Conservation (phyloP, 768 basidiomycete species). For the Stropharia rugosoannulata region DNA sequence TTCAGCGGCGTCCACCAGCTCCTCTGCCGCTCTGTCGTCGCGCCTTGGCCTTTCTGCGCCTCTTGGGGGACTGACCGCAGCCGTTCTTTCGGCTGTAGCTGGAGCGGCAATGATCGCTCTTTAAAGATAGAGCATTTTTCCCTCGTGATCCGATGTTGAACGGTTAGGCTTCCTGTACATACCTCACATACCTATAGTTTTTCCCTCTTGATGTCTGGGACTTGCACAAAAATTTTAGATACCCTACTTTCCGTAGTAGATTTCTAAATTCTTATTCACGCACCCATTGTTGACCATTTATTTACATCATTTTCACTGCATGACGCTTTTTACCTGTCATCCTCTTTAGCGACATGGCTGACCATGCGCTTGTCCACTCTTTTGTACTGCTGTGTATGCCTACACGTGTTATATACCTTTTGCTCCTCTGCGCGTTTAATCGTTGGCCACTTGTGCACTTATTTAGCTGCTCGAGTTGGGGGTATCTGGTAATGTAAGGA, state of each 20-base stretch:
- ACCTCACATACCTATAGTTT: background rate
- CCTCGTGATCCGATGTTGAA: background rate
- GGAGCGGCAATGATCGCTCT: conserved; percentile 47
- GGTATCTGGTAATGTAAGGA: too few relatives aligned
- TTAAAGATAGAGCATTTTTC: conserved; percentile 20
- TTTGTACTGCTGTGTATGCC: conserved; percentile 5
- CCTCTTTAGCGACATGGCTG: conserved; percentile 10
- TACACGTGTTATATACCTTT: conserved; percentile 7
- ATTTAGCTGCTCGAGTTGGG: too few relatives aligned
- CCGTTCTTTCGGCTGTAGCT: conserved; percentile 44
- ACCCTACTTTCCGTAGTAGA: background rate
- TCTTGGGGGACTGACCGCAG: conserved; percentile 24
- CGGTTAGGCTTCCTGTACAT: background rate
- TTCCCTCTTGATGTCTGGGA: background rate
- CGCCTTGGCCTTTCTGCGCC: conserved; percentile 24
- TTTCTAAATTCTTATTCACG: background rate
- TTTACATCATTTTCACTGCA: background rate
- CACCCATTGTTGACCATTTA: background rate
- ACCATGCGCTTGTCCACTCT: conserved; percentile 16
- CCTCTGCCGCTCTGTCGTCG: conserved; percentile 29
- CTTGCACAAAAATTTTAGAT: background rate
- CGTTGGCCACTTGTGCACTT: too few relatives aligned
- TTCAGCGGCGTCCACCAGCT: conserved; percentile 19
- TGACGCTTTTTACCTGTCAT: background rate
- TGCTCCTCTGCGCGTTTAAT: background rate